phyloP scores from a whole-genome alignment of 176 grass and related monocot species.

The Tillandsia leiboldiana region DNA sequence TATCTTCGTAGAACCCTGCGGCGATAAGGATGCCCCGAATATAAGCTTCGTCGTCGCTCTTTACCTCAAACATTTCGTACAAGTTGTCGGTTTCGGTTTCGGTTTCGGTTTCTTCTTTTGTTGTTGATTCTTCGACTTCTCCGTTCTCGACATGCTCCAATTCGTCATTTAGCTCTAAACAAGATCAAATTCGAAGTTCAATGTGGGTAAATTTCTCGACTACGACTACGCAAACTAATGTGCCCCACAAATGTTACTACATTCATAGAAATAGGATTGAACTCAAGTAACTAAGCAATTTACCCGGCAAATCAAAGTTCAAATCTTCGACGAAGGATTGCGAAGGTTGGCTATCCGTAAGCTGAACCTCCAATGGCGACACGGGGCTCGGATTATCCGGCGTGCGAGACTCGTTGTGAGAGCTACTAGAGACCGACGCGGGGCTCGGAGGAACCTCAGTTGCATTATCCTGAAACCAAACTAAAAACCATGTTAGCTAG shows the following conservation, averaged over 20 bases:
- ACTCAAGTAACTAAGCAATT: background rate
- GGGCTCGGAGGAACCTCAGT: slow-evolving; percentile 44
- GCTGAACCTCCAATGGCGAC: slow-evolving; percentile 43
- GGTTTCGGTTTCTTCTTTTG: slow-evolving; percentile 10
- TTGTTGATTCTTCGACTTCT: slow-evolving; percentile 16
- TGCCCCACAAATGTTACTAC: background rate
- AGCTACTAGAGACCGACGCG: slow-evolving; percentile 32
- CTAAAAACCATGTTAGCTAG: background rate
- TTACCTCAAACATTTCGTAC: slow-evolving; percentile 17
- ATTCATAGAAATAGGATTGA: background rate
- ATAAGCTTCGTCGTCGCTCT: slow-evolving; percentile 33
- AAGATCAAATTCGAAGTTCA: background rate
- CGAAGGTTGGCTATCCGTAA: slow-evolving; percentile 13
- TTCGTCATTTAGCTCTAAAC: slow-evolving; percentile 13
- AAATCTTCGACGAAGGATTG: slow-evolving; percentile 31
- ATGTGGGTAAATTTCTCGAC: background rate
- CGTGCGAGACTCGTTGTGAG: slow-evolving; percentile 30
- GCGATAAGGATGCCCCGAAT: slow-evolving; percentile 41
- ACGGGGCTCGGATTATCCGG: slow-evolving; percentile 47
- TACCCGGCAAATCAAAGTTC: slow-evolving; percentile 39
- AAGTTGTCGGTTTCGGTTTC: background rate
- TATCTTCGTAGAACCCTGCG: slow-evolving; percentile 46
- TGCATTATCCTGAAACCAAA: slow-evolving; percentile 32
- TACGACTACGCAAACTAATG: background rate
- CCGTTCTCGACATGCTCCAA: slow-evolving; percentile 25